Conservation (phyloP, 495 filamentous ascomycete species). For the Lasiosphaeria hispida region DNA sequence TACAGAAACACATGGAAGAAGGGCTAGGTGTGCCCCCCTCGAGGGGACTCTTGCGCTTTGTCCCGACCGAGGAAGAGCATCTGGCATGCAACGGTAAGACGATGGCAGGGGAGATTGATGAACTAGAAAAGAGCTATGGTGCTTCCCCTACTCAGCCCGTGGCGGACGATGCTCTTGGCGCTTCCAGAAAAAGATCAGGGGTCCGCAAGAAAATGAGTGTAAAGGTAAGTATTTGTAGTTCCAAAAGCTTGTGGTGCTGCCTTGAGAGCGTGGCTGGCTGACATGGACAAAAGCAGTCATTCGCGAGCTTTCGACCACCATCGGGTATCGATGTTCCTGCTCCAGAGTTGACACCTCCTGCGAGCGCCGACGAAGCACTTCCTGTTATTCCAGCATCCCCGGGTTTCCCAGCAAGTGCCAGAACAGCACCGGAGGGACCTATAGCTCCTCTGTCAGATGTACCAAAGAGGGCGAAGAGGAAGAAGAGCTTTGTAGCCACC, state of each 20-base stretch:
- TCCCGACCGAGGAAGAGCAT: slow-evolving; percentile 65
- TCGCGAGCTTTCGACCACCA: slow-evolving; percentile 21
- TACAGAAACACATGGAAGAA: slow-evolving; percentile 67
- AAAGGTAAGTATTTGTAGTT: slow-evolving; percentile 20
- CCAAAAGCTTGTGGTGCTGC: background rate
- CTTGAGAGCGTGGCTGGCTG: background rate
- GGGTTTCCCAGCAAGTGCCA: background rate
- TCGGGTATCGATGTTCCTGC: slow-evolving; percentile 6
- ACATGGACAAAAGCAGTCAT: slow-evolving; percentile 13
- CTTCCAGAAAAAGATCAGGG: slow-evolving; percentile 12
- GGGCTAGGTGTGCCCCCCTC: slow-evolving; percentile 59
- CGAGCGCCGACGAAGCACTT: slow-evolving; percentile 23
- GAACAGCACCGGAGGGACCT: background rate
- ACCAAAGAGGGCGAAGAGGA: slow-evolving; percentile 37
- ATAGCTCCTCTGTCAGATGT: background rate
- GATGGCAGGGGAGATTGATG: slow-evolving; percentile 63
- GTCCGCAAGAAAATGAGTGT: slow-evolving; percentile 34
- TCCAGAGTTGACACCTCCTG: slow-evolving; percentile 26
- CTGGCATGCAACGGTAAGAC: slow-evolving; percentile 69
- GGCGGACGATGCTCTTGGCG: background rate
- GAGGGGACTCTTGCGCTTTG: slow-evolving; percentile 69
- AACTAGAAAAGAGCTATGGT: slow-evolving; percentile 37
- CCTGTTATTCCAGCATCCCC: slow-evolving; percentile 21
- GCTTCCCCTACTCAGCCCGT: background rate
- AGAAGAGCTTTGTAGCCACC: slow-evolving; percentile 53